phyloP scores from a whole-genome alignment of 108 stramenopile genomes.

The Aurantiochytrium sp. region DNA sequence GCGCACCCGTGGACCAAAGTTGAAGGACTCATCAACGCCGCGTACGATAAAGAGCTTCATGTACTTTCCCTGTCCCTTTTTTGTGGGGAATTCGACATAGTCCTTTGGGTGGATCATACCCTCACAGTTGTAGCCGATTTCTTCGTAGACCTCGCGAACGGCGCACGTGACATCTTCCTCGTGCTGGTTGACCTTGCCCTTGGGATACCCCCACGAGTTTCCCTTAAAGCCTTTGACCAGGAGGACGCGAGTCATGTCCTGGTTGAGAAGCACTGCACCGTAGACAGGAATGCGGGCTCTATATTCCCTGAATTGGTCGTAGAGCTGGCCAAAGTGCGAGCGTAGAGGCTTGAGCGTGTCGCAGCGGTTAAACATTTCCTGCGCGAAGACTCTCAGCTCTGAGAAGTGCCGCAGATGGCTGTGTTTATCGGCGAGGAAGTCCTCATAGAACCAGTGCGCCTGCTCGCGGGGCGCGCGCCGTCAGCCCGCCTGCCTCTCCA shows the following conservation, averaged over 20 bases:
- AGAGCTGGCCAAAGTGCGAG: background rate
- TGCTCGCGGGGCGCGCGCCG: background rate
- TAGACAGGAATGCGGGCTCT: constrained; percentile 30
- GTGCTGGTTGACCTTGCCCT: constrained; percentile 40
- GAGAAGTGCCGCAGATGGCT: constrained; percentile 17
- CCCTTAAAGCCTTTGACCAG: constrained; percentile 22
- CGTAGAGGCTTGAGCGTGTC: constrained; percentile 10
- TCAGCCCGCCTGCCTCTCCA: too few species aligned
- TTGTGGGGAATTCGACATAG: background rate
- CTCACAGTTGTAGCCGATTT: constrained; percentile 27
- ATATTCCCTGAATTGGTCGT: constrained; percentile 22
- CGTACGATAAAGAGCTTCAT: constrained; percentile 19
- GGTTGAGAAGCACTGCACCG: constrained; percentile 29
- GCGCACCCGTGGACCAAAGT: background rate
- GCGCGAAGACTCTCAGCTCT: constrained; percentile 12
- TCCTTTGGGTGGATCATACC: background rate
- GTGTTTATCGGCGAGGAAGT: constrained; percentile 31
- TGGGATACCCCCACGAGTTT: constrained; percentile 27
- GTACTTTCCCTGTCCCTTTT: background rate
- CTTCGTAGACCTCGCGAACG: constrained; percentile 37
- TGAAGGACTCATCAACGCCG: constrained; percentile 2
- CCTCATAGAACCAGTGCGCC: constrained; percentile 48
- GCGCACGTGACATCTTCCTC: constrained; percentile 31
- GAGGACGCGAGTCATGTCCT: constrained; percentile 17
- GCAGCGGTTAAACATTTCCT: constrained; percentile 30